Conservation (phyloP, 2,329 filamentous ascomycete species). For the Pyrenochaeta sp. region DNA sequence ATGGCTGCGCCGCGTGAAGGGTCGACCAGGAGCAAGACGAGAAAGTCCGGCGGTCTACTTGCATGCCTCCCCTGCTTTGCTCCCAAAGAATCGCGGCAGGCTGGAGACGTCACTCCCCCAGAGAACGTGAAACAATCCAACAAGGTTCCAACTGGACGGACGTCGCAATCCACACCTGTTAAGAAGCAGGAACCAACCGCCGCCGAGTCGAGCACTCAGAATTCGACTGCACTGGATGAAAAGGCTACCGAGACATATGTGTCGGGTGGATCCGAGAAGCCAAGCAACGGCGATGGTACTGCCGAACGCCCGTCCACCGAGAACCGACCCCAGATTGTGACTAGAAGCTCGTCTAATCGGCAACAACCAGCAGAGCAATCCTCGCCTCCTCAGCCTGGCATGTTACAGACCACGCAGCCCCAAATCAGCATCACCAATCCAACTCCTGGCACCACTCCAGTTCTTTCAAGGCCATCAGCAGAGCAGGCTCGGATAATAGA, state of each 20-base stretch:
- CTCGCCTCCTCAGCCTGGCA: constrained; percentile 41
- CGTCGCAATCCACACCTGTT: constrained; percentile 59
- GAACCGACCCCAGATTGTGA: constrained; percentile 34
- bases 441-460: constrained; percentile 52
- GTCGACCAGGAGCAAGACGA: constrained; percentile 48
- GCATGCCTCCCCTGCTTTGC: constrained; percentile 72
- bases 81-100: constrained; percentile 63
- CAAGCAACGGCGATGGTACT: constrained; percentile 29
- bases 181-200: constrained; percentile 51
- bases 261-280: constrained; percentile 31
- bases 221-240: constrained; percentile 55
- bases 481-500: constrained; percentile 54
- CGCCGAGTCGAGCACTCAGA: constrained; percentile 52
- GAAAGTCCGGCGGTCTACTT: constrained; percentile 50
- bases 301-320: constrained; percentile 31
- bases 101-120: constrained; percentile 52
- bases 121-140: constrained; percentile 54
- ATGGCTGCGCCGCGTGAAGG: constrained; percentile 39
- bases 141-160: constrained; percentile 47
- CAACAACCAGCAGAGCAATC: constrained; percentile 40
- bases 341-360: constrained; percentile 42
- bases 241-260: constrained; percentile 44
- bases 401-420: constrained; percentile 44
- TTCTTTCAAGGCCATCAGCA: constrained; percentile 43
- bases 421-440: constrained; percentile 55